Conservation (phyloP, 2,329 filamentous ascomycete genomes). For the Knoxdaviesia proteae region DNA sequence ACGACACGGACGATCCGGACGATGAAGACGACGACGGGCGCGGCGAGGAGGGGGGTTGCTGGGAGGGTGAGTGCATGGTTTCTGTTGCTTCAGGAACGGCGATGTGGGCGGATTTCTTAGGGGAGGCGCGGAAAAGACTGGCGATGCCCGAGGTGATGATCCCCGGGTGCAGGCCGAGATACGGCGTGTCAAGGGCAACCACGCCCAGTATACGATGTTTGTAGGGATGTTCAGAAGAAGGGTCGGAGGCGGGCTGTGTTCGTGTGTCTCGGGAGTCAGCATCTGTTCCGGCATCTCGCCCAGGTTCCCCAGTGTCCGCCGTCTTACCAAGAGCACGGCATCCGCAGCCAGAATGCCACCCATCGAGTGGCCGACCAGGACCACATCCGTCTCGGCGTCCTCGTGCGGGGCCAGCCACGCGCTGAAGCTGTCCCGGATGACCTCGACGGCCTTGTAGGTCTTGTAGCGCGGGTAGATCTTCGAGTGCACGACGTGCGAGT, state of each 20-base stretch:
- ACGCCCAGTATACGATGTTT: slow-evolving; percentile 62
- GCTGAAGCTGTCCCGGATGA: slow-evolving; percentile 68
- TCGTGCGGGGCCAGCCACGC: slow-evolving; percentile 65
- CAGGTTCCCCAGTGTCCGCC: background rate
- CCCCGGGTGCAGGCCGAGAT: slow-evolving; percentile 73
- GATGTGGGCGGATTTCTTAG: slow-evolving; percentile 6
- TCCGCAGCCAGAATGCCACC: slow-evolving; percentile 70
- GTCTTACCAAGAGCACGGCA: slow-evolving; percentile 40
- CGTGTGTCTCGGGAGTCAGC: background rate
- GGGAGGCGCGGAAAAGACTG: slow-evolving; percentile 44
- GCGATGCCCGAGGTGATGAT: slow-evolving; percentile 65
- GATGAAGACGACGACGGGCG: no score
- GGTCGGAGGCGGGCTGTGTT: slow-evolving; percentile 6
- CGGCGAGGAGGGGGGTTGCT: no score
- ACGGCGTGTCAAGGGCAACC: slow-evolving; percentile 68
- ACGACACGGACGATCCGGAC: no score
- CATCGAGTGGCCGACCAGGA: slow-evolving; percentile 78
- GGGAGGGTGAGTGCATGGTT: no score
- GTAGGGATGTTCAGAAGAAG: slow-evolving; percentile 21
- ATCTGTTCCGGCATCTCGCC: background rate
- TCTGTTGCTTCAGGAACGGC: background rate
- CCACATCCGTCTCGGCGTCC: slow-evolving; percentile 49
- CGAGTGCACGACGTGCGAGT: slow-evolving; percentile 64
- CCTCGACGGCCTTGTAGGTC: slow-evolving; percentile 48
- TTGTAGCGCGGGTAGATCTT: slow-evolving; percentile 72